Evolutionary conservation across 352 stramenopile genomes (phyloP).

Genomic region (Phytophthora tentaculata): DNA sequence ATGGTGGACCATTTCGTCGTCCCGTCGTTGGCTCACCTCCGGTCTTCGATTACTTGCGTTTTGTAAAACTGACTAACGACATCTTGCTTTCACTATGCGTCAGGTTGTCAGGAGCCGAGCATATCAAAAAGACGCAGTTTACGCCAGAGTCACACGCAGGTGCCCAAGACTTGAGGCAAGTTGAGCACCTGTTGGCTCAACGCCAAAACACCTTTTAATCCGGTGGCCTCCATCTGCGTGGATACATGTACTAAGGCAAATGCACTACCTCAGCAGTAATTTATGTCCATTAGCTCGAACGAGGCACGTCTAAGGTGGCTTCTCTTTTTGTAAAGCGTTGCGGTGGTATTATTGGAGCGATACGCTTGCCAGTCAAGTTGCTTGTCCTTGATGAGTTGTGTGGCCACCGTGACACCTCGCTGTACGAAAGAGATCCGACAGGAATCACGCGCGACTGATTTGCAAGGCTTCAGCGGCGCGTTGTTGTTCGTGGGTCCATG

Average conservation of each 20-base stretch:
- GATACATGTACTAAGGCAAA: too few relatives aligned
- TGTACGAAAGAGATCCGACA: conserved; percentile 28
- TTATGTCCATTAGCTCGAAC: too few relatives aligned
- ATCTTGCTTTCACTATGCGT: conserved; percentile 23
- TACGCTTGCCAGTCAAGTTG: conserved; percentile 11
- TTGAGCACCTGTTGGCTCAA: too few relatives aligned
- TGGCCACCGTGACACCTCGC: conserved; percentile 20
- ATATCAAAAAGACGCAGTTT: conserved; percentile 18
- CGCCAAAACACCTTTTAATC: not conserved
- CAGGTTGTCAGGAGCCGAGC: conserved; percentile 11
- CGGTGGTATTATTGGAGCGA: conserved; percentile 21
- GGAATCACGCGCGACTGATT: conserved; percentile 31
- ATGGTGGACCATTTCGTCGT: conserved; percentile 12
- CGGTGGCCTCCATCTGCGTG: too few relatives aligned
- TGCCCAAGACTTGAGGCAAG: too few relatives aligned
- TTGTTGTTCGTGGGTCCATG: not conserved
- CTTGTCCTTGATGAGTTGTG: conserved; percentile 13
- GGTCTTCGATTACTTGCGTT: conserved; percentile 15
- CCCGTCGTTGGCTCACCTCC: conserved; percentile 11
- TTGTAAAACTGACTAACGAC: conserved; percentile 20
- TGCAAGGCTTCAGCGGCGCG: conserved; percentile 2
- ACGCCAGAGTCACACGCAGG: conserved; percentile 29
- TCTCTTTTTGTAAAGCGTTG: conserved; percentile 4
- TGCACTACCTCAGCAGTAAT: too few relatives aligned
- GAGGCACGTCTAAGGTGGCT: conserved; percentile 9